phyloP scores from a whole-genome alignment of 495 filamentous ascomycete genomes.

The Xylaria longipes region DNA sequence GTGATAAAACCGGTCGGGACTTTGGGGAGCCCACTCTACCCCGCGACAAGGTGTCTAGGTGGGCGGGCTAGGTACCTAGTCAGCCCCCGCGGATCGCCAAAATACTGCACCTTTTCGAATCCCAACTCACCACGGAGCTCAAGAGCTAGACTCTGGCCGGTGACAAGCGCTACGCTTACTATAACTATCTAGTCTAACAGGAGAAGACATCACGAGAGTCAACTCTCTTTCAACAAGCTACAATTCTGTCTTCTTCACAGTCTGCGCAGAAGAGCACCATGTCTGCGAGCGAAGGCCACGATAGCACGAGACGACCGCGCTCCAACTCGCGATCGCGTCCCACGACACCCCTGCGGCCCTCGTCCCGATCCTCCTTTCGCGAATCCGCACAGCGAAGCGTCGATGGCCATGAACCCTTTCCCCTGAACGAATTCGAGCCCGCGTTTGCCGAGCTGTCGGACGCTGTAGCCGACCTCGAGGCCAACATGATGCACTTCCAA shows the following conservation, averaged over 20 bases:
- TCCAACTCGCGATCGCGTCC: slow-evolving; percentile 75
- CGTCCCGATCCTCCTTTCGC: slow-evolving; percentile 86
- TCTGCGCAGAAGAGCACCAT: slow-evolving; percentile 21
- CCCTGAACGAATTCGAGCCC: slow-evolving; percentile 82
- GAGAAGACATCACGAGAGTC: not conserved
- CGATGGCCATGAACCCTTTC: slow-evolving; percentile 68
- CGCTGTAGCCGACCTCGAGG: slow-evolving; percentile 92
- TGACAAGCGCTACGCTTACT: not conserved
- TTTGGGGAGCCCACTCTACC: not conserved
- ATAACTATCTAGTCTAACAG: not conserved
- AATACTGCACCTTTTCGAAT: not conserved
- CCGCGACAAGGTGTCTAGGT: not conserved
- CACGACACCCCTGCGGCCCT: slow-evolving; percentile 89
- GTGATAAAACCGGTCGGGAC: too few relatives aligned
- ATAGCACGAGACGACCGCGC: slow-evolving; percentile 41
- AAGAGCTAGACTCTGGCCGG: not conserved
- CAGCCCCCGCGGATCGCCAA: slow-evolving; percentile 12
- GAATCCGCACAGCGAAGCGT: slow-evolving; percentile 61
- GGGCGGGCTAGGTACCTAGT: not conserved
- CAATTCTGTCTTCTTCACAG: not conserved
- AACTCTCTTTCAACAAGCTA: not conserved
- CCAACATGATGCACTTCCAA: slow-evolving; percentile 96
- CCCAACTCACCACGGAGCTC: not conserved
- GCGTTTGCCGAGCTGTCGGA: slow-evolving; percentile 94
- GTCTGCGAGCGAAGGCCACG: slow-evolving; percentile 41